Percentiles rank a stretch among this genome's conserved stretches.
These are phyloP conservation scores for Dryadomyces quercivorus DNA, from an alignment of 2,329 filamentous ascomycete species.

Conservation along the genomic window DNA sequence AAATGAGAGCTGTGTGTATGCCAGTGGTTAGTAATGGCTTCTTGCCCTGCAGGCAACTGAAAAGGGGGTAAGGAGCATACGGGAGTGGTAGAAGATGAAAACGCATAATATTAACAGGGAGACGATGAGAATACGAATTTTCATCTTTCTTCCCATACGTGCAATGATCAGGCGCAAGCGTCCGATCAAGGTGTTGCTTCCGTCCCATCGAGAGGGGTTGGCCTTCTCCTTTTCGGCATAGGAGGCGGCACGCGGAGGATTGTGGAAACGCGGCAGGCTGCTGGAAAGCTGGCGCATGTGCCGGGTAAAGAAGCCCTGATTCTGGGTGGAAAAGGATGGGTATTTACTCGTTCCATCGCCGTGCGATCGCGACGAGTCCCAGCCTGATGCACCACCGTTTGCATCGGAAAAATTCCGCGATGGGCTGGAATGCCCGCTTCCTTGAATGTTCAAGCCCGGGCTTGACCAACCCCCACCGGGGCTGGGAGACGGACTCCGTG, in stretches of 20 bases:
- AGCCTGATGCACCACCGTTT: conserved; percentile 46
- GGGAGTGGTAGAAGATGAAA: conserved; percentile 57
- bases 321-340: conserved; percentile 67
- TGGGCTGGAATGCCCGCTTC: conserved; percentile 59
- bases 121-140: conserved; percentile 47
- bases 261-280: conserved; percentile 62
- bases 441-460: conserved; percentile 60
- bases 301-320: conserved; percentile 76
- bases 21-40: not conserved
- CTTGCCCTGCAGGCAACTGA: not conserved
- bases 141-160: conserved; percentile 51
- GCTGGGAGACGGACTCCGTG: conserved; percentile 75
- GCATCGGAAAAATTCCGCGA: conserved; percentile 34
- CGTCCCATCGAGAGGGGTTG: conserved; percentile 43
- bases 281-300: conserved; percentile 73
- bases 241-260: conserved; percentile 19
- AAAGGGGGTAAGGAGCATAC: conserved; percentile 37
- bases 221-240: conserved; percentile 72
- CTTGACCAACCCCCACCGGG: conserved; percentile 82
- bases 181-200: conserved; percentile 31
- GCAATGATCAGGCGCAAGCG: conserved; percentile 32
- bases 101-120: conserved; percentile 48
- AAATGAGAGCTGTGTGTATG: conserved; percentile 30
- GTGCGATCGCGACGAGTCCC: conserved; percentile 48
- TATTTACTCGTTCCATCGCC: conserved; percentile 59